Conservation (phyloP, 192 early-diverging fungal species). For the Backusella psychrophila region DNA sequence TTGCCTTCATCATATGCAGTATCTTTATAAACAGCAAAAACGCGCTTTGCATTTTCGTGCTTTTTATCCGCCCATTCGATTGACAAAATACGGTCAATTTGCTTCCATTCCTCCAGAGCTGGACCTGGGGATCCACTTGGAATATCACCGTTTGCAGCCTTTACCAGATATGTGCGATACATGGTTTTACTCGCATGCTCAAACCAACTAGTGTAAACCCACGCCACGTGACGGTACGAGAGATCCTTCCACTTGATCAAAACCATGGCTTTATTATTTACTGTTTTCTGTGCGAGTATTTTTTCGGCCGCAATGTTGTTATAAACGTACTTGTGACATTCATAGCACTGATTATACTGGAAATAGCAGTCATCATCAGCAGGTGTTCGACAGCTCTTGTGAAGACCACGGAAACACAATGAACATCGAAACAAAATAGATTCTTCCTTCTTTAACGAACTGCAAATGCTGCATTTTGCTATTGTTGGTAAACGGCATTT, state of each 20-base stretch:
- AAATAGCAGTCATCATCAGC: constrained; percentile 4
- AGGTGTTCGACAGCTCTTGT: neutral
- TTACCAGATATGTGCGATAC: constrained; percentile 32
- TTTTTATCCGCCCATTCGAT: constrained; percentile 29
- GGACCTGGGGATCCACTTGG: constrained; percentile 20
- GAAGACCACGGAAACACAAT: neutral
- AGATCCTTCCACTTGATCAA: constrained; percentile 47
- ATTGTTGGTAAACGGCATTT: neutral
- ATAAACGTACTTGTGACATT: neutral
- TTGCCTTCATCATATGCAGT: constrained; percentile 50
- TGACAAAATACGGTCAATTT: constrained; percentile 41
- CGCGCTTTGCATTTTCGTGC: constrained; percentile 42
- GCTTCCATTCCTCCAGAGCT: constrained; percentile 35
- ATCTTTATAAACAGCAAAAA: constrained; percentile 68
- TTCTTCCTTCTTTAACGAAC: neutral
- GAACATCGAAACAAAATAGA: neutral
- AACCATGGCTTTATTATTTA: constrained; percentile 1
- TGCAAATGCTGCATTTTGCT: neutral
- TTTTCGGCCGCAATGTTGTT: neutral
- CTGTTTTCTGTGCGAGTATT: neutral
- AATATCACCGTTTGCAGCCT: constrained; percentile 10
- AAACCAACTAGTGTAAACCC: constrained; percentile 51
- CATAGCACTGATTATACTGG: constrained; percentile 15
- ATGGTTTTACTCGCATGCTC: constrained; percentile 22
- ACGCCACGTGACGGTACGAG: constrained; percentile 47